These are phyloP conservation scores for Plenodomus biglobosus DNA, from an alignment of 2,329 filamentous ascomycete species.

Conservation along the genomic window DNA sequence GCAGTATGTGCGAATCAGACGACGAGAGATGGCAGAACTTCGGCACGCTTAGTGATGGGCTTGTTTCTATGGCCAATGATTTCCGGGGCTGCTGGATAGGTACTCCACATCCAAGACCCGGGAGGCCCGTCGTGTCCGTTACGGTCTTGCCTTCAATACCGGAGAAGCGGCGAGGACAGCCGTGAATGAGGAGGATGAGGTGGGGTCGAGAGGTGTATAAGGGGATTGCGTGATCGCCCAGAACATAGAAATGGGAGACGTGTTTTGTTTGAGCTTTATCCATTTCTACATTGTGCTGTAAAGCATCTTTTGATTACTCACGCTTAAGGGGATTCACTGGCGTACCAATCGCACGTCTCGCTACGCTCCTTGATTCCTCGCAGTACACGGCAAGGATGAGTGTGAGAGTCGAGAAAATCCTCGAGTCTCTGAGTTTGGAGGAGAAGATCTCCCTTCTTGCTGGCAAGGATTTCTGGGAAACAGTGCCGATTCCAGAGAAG, in stretches of 20 bases:
- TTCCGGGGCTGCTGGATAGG: not conserved
- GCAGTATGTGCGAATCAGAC: slow-evolving; percentile 7
- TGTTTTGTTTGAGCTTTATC: not conserved
- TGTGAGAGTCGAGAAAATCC: slow-evolving; percentile 29
- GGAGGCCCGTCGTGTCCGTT: not conserved
- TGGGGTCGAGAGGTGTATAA: not conserved
- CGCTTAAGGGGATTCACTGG: too few species aligned
- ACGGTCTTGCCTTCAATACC: not conserved
- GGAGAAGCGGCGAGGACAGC: not conserved
- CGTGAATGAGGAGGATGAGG: not conserved
- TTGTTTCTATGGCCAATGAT: not conserved
- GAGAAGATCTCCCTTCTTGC: slow-evolving; percentile 41
- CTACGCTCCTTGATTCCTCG: not conserved
- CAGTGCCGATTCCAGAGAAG: slow-evolving; percentile 59
- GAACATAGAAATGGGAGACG: not conserved
- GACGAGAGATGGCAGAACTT: slow-evolving; percentile 16
- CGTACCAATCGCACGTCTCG: too few species aligned
- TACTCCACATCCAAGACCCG: not conserved
- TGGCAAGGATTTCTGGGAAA: slow-evolving; percentile 68
- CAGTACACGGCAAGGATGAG: slow-evolving; percentile 15
- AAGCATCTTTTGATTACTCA: not conserved
- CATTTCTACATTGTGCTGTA: too few species aligned
- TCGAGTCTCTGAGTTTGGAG: slow-evolving; percentile 38
- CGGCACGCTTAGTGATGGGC: slow-evolving; percentile 9
- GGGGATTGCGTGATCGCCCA: not conserved